Base-by-base conservation (phyloP, 108 stramenopile species). In the Seminavis robusta region DNA sequence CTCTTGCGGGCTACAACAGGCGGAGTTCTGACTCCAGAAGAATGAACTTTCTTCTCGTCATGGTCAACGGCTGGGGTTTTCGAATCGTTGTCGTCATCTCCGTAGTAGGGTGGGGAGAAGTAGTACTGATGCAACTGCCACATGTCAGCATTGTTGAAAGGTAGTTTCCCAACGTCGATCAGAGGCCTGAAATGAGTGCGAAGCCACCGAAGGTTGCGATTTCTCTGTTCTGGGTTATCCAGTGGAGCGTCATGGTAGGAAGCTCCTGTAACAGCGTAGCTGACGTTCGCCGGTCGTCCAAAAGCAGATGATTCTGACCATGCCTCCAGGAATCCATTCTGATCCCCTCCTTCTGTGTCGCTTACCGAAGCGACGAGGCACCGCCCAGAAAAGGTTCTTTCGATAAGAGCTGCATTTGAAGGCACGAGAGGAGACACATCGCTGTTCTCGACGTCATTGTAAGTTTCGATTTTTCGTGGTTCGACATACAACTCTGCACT, bases 101-200 rank as follows among this genome's bases (percentile, higher is more conserved):
- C 50, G 44, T 54, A 47, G 44, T 64, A 61, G 7, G 76, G 67
- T 20, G 85, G 79, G 27, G 89, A 90, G 48, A 81, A 84, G 59
- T 82, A 90, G 51, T 90, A 77, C 33, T 80, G 78, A 52, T 90
- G 77, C 11, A 90, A 63, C 52, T 82, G 83, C 69, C 83, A 73
- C 46, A 90, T 53, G 59, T 90, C 89, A 4, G 83, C 81, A 36
- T 82, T 71, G 46, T 78, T 77, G 57, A 82, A 90, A 3, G 81
- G 74, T 25, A 90, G 63, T 25, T 76, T 68, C 2, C 67, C 74
- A 30, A 90, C 64, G 31, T 86, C 85, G 27, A 63, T 58, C 39
- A 90, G 44, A 11, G 83, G 65, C 42, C 74, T 69, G 30, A 74
- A 66, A 43, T 90, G 83, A n/a, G 55, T 38, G 16, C 89, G 66